Conservation (phyloP, 441 rosid genomes). For the Arabidopsis lyrata region DNA sequence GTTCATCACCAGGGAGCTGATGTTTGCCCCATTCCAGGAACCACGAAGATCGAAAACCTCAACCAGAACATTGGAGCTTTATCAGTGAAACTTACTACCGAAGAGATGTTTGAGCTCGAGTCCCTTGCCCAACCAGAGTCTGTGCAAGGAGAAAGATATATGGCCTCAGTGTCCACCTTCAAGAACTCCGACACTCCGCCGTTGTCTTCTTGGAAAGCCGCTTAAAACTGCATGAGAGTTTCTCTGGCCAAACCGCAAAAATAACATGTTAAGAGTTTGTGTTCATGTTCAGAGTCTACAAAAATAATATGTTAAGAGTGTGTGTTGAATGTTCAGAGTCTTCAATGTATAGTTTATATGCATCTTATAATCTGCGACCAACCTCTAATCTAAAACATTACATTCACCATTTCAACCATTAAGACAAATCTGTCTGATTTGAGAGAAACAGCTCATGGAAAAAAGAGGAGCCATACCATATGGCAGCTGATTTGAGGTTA, state of each 20-base stretch:
- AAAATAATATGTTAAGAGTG: not conserved
- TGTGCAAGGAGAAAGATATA: conserved; percentile 58
- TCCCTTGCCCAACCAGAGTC: conserved; percentile 48
- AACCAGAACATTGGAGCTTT: conserved; percentile 49
- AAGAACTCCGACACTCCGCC: conserved; percentile 55
- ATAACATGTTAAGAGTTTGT: not conserved
- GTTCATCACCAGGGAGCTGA: conserved; percentile 71
- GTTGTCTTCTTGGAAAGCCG: conserved; percentile 54
- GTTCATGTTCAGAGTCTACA: not conserved
- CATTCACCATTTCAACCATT: not conserved
- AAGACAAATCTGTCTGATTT: not conserved
- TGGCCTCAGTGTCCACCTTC: not conserved
- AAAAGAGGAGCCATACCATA: not conserved
- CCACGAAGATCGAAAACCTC: conserved; percentile 37
- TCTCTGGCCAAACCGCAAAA: not conserved
- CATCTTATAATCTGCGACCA: not conserved
- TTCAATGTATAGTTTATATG: not conserved
- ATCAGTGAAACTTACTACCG: conserved; percentile 54
- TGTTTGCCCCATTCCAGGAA: conserved; percentile 57
- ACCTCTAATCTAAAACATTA: not conserved
- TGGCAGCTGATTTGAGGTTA: conserved; percentile 8
- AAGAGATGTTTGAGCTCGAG: conserved; percentile 71
- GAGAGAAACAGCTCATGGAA: not conserved
- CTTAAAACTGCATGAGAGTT: not conserved
- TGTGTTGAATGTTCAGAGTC: not conserved